A percentile compares a stretch with the other conserved stretches of the same genome.
Evolutionary conservation across 2,329 filamentous ascomycete genomes (phyloP).

Genomic region (Venturia oleaginea): DNA sequence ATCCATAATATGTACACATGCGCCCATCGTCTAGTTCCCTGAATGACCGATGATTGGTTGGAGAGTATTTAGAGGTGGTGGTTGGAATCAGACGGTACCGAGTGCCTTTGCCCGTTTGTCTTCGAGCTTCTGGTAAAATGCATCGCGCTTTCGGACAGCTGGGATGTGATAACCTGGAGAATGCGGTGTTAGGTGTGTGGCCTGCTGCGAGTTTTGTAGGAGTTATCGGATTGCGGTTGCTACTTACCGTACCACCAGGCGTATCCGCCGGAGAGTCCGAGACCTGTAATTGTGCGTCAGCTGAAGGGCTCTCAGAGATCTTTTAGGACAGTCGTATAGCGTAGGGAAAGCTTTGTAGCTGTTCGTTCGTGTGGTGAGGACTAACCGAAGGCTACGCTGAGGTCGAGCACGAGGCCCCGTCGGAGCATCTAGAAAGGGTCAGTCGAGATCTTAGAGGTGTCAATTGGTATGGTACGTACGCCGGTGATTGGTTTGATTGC

Average conservation of each 20-base stretch:
- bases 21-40: not conserved
- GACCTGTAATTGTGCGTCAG: constrained; percentile 34
- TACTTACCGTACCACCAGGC: constrained; percentile 58
- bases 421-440: constrained; percentile 54
- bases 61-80: not conserved
- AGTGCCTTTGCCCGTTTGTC: constrained; percentile 33
- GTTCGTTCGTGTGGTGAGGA: not conserved
- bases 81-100: constrained; percentile 8
- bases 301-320: not conserved
- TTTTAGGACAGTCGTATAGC: not conserved
- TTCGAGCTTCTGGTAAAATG: constrained; percentile 56
- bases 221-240: constrained; percentile 13
- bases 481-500: constrained; percentile 14
- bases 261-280: constrained; percentile 54
- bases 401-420: constrained; percentile 55
- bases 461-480: constrained; percentile 2
- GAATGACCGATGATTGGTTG: not conserved
- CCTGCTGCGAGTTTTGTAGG: not conserved
- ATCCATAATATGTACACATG: constrained; percentile 3
- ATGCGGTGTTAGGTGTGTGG: not conserved
- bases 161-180: constrained; percentile 53
- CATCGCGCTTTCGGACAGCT: constrained; percentile 52
- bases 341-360: not conserved
- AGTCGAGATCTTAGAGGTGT: not conserved
- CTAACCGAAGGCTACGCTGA: constrained; percentile 57